Evolutionary conservation across 192 early-diverging fungal species (phyloP).

Genomic region (Kickxella alabastrina): DNA sequence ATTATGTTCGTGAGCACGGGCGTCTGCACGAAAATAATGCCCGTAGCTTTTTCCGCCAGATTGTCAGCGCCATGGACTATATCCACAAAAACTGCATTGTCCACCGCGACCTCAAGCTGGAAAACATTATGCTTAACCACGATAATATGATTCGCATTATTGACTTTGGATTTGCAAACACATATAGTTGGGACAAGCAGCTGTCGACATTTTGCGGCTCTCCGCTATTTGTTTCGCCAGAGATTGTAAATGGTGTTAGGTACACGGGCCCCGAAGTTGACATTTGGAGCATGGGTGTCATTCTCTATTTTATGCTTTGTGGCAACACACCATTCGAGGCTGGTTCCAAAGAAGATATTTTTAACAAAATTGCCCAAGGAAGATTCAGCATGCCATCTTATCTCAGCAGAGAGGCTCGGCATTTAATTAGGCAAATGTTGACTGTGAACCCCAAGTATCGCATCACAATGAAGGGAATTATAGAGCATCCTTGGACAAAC

Average conservation of each 20-base stretch:
- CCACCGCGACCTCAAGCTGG: conserved; percentile 83
- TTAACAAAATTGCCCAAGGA: conserved; percentile 75
- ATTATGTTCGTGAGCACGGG: conserved; percentile 76
- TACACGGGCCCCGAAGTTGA: conserved; percentile 85
- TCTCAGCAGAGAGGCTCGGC: conserved; percentile 51
- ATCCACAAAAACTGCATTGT: conserved; percentile 61
- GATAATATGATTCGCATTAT: conserved; percentile 77
- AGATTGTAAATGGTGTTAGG: conserved; percentile 74
- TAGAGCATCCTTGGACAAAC: conserved; percentile 70
- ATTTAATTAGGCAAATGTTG: conserved; percentile 65
- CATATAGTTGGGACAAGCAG: conserved; percentile 50
- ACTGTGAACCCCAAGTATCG: conserved; percentile 66
- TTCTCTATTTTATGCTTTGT: conserved; percentile 77
- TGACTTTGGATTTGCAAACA: conserved; percentile 84
- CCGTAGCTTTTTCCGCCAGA: conserved; percentile 73
- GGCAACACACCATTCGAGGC: conserved; percentile 83
- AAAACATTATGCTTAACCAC: conserved; percentile 78
- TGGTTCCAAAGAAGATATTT: conserved; percentile 75
- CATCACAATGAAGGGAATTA: conserved; percentile 65
- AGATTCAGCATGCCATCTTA: conserved; percentile 56
- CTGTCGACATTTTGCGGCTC: conserved; percentile 57
- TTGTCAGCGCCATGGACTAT: conserved; percentile 72
- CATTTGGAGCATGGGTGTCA: conserved; percentile 83
- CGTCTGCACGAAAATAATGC: conserved; percentile 78
- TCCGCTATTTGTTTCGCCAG: conserved; percentile 80